Evolutionary conservation across 805 yeast species (phyloP), one percentile per base, ranked within the genome.

Genomic region (Wickerhamomyces chambardii): DNA sequence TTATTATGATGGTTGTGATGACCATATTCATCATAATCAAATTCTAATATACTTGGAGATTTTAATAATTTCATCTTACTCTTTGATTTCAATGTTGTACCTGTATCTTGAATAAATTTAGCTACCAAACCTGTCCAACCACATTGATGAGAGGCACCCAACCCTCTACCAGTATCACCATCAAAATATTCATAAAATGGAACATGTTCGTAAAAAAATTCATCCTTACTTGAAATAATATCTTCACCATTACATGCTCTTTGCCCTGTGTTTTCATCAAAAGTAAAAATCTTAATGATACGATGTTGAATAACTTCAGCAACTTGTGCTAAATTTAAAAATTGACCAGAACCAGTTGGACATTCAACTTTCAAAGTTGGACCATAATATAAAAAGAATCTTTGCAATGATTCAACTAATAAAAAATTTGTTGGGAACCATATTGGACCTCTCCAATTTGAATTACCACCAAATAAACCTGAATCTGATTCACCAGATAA

Each of bases 61-160:
- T 24, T 24, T n/a, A 24, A 3, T 6, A 24, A 24, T 24, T 24
- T 24, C 6, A 24, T 24, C 12, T 24, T 14, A 4, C 15, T 28
- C 22, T 26, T 32, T 3, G 34, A 32, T 26, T 29, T 59, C 52
- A 79, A 75, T 0, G 85, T 70, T 31, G 76, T 70, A 40, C 95
- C 95, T 30, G 84, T 83, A 59, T 89, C 90, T 53, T 84, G 92
- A 51, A 89, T 84, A 74, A 87, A 75, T 59, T 90, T 83, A 30
- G 95, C 95, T 35, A 86, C 92, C 31, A 89, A 68, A 0, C 95
- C 89, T 2, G 96, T 87, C 97, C 97, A 87, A 11, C 97, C 97
- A 66, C 87, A 81, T 62, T 87, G 97, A 63, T 89, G 95, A 35
- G 87, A 78, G 2, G 95, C 86, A 25, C 97, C 97, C 38, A 87